Base-by-base conservation (phyloP, 2,329 filamentous ascomycete genomes). In the Corniculantispora saksenae region DNA sequence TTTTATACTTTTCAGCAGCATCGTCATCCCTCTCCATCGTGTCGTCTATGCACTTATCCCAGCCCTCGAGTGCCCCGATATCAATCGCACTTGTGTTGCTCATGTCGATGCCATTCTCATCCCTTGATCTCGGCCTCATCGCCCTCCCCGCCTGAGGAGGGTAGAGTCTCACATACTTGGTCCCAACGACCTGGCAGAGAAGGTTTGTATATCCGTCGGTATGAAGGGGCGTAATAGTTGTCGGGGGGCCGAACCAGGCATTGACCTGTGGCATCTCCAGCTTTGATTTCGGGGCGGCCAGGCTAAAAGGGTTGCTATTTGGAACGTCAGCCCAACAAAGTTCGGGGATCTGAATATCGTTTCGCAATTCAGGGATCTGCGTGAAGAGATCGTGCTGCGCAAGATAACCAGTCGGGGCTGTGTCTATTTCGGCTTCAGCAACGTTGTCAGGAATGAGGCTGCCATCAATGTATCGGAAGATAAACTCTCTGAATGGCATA, bases 151-250 rank as follows among this genome's bases (percentile, higher is more conserved):
- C 83, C 19, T 76, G 75, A 0, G 94, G 94, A 1, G 89, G 83
- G 75, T 97, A 98, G 2, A 98, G 82, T 1, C 95, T 85, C n/a
- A 98, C 81, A 76, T 98, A 98, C 77, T 99, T 99, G 65, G 86
- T 83, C 0, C 95, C 95, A 0, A 97, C 91, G 0, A 96, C 91
- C 76, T 98, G 95, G 27, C 89, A 89, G 5, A 98, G 85, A 56
- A 98, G 86, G 73, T 98, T 98, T 74, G 97, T 92, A 75, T 97
- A 96, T 1, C 91, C 92, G 72, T 98, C 95, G 1, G 93, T 96
- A 76, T 99, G 95, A 1, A 98, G 82, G 1, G 95, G 95, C 1
- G 93, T 97, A 68, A 97, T 94, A 0, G 95, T 98, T 58, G 88
- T 89, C 0, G 88, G 82, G 0, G 95, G 95, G 0, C 95, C 95